Percentiles rank a stretch among this genome's conserved stretches.
These are phyloP conservation scores for Termitomyces sp. DNA, from an alignment of 768 basidiomycete species.

Conservation along the genomic window DNA sequence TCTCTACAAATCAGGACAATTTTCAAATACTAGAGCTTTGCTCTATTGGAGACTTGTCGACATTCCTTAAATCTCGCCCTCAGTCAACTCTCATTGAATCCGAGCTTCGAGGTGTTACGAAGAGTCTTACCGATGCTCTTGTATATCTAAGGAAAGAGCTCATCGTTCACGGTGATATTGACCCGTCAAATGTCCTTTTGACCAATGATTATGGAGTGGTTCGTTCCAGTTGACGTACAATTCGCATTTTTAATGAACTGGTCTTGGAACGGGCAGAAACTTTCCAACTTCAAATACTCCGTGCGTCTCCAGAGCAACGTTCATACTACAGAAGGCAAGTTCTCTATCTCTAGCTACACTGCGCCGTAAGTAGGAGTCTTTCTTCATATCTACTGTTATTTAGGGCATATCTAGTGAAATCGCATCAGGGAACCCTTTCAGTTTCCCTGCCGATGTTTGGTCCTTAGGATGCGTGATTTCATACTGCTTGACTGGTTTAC, in stretches of 20 bases:
- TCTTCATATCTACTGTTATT: neutral
- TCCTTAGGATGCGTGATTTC: conserved; percentile 39
- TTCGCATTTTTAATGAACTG: neutral
- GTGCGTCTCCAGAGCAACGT: conserved; percentile 20
- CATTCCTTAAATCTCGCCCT: conserved; percentile 22
- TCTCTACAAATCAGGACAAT: conserved; percentile 24
- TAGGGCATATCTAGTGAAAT: conserved; percentile 32
- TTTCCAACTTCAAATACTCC: conserved; percentile 36
- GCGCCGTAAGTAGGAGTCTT: conserved; percentile 33
- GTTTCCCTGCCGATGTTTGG: conserved; percentile 40
- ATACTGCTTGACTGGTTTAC: conserved; percentile 29
- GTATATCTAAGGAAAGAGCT: conserved; percentile 35
- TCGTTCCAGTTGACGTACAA: conserved; percentile 12
- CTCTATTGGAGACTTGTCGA: conserved; percentile 29
- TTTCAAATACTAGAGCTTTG: conserved; percentile 46
- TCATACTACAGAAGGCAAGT: conserved; percentile 16
- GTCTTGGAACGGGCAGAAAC: conserved; percentile 30
- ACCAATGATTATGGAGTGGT: conserved; percentile 35
- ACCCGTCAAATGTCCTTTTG: conserved; percentile 33
- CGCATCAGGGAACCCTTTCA: conserved; percentile 22
- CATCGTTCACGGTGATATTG: conserved; percentile 41
- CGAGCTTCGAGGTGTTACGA: conserved; percentile 32
- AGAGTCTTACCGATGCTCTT: conserved; percentile 36
- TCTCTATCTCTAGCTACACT: conserved; percentile 23
- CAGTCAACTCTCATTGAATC: conserved; percentile 23